These are phyloP conservation scores for Theobroma cacao DNA, from an alignment of 345 rosid species.

Conservation along the genomic window DNA sequence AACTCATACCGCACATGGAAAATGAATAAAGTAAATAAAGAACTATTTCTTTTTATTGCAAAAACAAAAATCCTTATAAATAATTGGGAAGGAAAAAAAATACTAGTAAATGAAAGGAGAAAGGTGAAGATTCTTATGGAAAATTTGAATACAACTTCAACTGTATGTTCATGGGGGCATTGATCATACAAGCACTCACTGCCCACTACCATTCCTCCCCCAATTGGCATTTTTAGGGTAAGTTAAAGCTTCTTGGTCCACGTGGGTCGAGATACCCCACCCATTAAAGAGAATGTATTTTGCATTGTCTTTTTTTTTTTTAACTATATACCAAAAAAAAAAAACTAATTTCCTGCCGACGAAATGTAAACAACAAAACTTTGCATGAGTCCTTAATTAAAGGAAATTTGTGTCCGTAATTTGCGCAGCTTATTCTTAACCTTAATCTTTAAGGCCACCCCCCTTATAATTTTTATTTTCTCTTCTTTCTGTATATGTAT, in stretches of 20 bases:
- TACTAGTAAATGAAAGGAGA: too few species aligned
- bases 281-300: not conserved
- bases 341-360: constrained; percentile 21
- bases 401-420: constrained; percentile 16
- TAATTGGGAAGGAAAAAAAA: too few species aligned
- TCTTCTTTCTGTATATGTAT: not conserved
- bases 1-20: too few species aligned
- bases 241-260: not conserved
- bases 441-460: not conserved
- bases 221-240: not conserved
- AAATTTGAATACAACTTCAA: too few species aligned
- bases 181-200: too few species aligned
- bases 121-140: too few species aligned
- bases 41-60: too few species aligned
- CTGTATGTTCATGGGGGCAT: too few species aligned
- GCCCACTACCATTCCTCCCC: not conserved
- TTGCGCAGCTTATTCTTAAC: constrained; percentile 4
- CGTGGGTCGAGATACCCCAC: not conserved
- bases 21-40: too few species aligned
- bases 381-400: not conserved
- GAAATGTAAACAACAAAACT: not conserved
- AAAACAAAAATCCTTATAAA: too few species aligned
- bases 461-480: not conserved
- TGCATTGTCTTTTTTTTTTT: not conserved
- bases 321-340: not conserved